A percentile compares a stretch with the other conserved stretches of the same genome.
phyloP scores from a whole-genome alignment of 441 rosid genomes.

The Cnidoscolus chayamansa region DNA sequence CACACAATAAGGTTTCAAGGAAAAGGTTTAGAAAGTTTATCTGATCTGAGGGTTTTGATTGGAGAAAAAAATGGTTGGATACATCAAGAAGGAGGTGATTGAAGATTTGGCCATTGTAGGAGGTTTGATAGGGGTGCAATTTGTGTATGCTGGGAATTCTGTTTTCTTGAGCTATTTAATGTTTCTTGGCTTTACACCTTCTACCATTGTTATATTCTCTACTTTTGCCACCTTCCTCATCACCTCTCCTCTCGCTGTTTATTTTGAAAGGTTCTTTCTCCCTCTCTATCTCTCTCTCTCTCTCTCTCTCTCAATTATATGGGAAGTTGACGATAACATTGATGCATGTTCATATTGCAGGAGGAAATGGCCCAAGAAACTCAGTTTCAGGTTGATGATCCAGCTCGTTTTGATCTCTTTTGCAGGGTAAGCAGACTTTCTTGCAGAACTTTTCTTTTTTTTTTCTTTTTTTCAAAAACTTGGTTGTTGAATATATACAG shows the following conservation, averaged over 20 bases:
- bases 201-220: conserved; percentile 65
- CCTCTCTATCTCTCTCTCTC: neutral
- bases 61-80: conserved; percentile 20
- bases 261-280: conserved; percentile 61
- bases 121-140: conserved; percentile 61
- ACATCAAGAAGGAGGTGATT: conserved; percentile 34
- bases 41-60: neutral
- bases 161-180: conserved; percentile 63
- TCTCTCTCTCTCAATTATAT: neutral
- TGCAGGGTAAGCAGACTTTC: conserved; percentile 53
- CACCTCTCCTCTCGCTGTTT: conserved; percentile 63
- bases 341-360: conserved; percentile 34
- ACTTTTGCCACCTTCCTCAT: conserved; percentile 65
- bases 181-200: conserved; percentile 70
- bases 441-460: too few species aligned
- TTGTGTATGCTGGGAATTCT: conserved; percentile 59
- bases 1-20: too few species aligned
- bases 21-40: neutral
- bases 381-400: conserved; percentile 48
- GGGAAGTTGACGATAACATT: neutral
- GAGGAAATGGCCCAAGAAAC: conserved; percentile 63
- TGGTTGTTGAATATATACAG: too few species aligned
- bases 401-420: conserved; percentile 68
- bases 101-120: conserved; percentile 57
- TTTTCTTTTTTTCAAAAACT: too few species aligned